Conservation (phyloP, 2,329 filamentous ascomycete genomes). For the Trichoderma sp. region DNA sequence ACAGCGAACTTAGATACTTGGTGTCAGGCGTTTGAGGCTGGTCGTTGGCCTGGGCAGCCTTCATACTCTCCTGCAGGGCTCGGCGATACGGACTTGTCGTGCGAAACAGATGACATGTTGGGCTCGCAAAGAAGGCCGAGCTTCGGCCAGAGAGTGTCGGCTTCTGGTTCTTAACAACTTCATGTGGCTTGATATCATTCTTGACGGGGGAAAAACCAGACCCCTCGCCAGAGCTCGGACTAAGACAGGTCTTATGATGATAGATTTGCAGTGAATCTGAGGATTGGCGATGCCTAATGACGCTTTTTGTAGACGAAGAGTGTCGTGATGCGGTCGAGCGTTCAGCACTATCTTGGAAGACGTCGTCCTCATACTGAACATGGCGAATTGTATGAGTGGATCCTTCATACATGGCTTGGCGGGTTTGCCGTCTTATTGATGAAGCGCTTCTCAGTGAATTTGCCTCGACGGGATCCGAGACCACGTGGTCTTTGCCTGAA, state of each 20-base stretch:
- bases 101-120: slow-evolving; percentile 49
- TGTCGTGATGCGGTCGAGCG: neutral
- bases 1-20: slow-evolving; percentile 41
- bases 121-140: slow-evolving; percentile 52
- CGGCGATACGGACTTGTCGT: slow-evolving; percentile 55
- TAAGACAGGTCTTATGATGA: slow-evolving; percentile 20
- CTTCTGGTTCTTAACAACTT: slow-evolving; percentile 25
- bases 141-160: slow-evolving; percentile 39
- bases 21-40: slow-evolving; percentile 29
- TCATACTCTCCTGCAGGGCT: slow-evolving; percentile 47
- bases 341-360: slow-evolving; percentile 28
- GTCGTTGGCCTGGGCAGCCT: slow-evolving; percentile 31
- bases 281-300: neutral
- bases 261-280: neutral
- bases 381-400: slow-evolving; percentile 33
- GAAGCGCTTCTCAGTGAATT: neutral
- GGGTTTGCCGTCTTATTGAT: neutral
- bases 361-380: slow-evolving; percentile 33
- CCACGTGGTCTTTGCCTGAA: neutral
- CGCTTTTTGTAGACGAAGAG: neutral
- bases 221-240: slow-evolving; percentile 16
- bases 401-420: neutral
- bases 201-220: slow-evolving; percentile 17
- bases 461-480: neutral
- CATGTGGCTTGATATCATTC: slow-evolving; percentile 1